Base-by-base conservation (phyloP, 2,329 filamentous ascomycete species). In the Pseudogymnoascus sp. region DNA sequence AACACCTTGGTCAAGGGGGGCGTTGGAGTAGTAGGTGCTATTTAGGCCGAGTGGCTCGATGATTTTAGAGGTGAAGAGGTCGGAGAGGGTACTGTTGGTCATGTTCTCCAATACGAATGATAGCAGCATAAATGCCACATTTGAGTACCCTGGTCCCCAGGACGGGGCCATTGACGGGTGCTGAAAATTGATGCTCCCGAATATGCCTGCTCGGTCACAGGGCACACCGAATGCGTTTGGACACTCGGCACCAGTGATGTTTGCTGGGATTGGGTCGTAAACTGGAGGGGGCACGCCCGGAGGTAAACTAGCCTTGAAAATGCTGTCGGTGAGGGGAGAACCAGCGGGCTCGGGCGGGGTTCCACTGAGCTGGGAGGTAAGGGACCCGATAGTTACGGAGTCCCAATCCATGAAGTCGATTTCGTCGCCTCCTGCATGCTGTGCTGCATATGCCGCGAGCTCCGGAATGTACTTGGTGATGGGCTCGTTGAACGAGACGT, bases 381-480 rank as follows among this genome's bases (percentile, higher is more conserved):
- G 61, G 5, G 61, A 62, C 8, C 64, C 63, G 33, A 68, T 36
- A 3, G 65, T 68, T 25, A 69, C 39, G 7, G 64, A 62, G 27
- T 65, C 58, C 66, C 68, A 70, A 13, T 63, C 44, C 4, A 67
- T 63, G 27, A 64, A 31, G 15, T 66, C 63, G 8, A 67, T 58
- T 9, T 64, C 44, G n/a, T 68, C 62, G 1, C 48, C 12, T 2
- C 41, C 60, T 17, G 61, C 25, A 21, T 65, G 63, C 12, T 62
- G 21, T 9, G 41, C 17, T 29, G 62, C 63, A 55, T 33, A 55
- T 29, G 38, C 63, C 4, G 48, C 38, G 21, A 79, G 72, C 66
- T 79, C 77, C 0, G 78, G 76, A 10, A 79, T 67, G 61, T 75
- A 77, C 25, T 74, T 72, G 0, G 77, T 78, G 60, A 79, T 73